Conservation (phyloP, 208 protist species). For the Crithidia expoeki region DNA sequence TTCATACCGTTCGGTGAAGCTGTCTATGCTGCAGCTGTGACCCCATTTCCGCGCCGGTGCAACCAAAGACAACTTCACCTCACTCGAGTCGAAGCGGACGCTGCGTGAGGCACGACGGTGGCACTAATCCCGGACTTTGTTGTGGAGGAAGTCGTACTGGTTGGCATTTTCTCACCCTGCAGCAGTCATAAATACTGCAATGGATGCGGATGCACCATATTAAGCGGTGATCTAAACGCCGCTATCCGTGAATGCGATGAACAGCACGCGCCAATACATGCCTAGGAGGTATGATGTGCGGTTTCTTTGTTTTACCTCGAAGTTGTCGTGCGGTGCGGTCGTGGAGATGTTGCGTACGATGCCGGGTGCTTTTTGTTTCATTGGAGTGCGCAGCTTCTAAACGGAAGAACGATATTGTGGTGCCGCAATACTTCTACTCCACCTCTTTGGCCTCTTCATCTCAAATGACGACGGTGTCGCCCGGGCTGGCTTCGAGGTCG, state of each 20-base stretch:
- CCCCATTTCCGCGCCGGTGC: neutral
- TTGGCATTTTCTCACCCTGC: too few relatives aligned
- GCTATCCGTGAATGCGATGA: too few relatives aligned
- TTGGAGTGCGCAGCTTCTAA: neutral
- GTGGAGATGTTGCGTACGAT: neutral
- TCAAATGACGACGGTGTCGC: too few relatives aligned
- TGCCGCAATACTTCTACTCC: too few relatives aligned
- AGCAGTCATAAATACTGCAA: too few relatives aligned
- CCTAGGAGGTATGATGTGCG: conserved; percentile 1
- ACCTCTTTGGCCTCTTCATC: too few relatives aligned
- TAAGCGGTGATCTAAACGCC: too few relatives aligned
- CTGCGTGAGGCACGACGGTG: neutral
- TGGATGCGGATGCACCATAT: too few relatives aligned
- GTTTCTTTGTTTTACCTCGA: conserved; percentile 1
- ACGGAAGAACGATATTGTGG: too few relatives aligned
- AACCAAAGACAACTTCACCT: neutral
- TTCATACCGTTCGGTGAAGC: conserved; percentile 1
- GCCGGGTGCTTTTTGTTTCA: neutral
- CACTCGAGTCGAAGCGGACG: neutral
- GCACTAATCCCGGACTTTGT: conserved; percentile 2
- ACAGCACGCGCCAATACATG: neutral
- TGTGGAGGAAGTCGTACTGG: neutral
- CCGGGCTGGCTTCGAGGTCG: too few relatives aligned
- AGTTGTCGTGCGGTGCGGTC: conserved; percentile 2
- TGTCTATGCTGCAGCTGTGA: conserved; percentile 1